Evolutionary conservation across 257 asterid species (phyloP), one percentile per base, ranked within the genome.

Genomic region (Primulina eburnea): DNA sequence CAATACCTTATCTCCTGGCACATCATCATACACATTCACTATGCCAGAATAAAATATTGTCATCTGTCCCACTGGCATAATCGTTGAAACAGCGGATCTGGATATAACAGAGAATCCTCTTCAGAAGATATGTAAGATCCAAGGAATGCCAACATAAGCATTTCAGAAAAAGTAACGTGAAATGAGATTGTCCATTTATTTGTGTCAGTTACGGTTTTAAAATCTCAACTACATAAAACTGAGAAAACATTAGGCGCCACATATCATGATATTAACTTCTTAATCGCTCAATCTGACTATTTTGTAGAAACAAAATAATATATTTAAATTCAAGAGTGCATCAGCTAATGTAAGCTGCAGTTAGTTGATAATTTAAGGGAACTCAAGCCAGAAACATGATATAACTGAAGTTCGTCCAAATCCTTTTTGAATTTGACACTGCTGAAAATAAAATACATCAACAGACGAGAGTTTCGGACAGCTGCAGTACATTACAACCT

Each of bases 21-120:
- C 78, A 75, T 86, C 90, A 78, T 94, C 97, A 66, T 89, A 91
- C 67, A 94, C 99, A 80, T 89, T 89, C 74, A 94, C 89, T 79
- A 86, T 80, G 71, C 99, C 99, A 57, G 93, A 75, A 72, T 94
- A 94, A 77, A 94, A 94, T 73, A 94, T 88, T 14, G 97, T 85
- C 99, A 94, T 87, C 76, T 91, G 99, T 71, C 95, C 95, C 56
- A 57, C 82, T 33, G 84, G 85, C 55, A 62, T 75, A 74, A 74
- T 82, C 43, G 85, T 68, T 60, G 85, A 43, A 69, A 66, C 85
- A 70, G 78, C 59, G 62, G 78, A 70, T 81, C 98, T 87, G 88
- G 73, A 82, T 71, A 70, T 77, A 67, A 68, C 32, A 63, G 6
- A 3, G 28, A 56, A 62, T 17, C 58, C 57, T 9, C 6, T 35